Evolutionary conservation across 257 asterid species (phyloP).

Genomic region (Coffea eugenioides): DNA sequence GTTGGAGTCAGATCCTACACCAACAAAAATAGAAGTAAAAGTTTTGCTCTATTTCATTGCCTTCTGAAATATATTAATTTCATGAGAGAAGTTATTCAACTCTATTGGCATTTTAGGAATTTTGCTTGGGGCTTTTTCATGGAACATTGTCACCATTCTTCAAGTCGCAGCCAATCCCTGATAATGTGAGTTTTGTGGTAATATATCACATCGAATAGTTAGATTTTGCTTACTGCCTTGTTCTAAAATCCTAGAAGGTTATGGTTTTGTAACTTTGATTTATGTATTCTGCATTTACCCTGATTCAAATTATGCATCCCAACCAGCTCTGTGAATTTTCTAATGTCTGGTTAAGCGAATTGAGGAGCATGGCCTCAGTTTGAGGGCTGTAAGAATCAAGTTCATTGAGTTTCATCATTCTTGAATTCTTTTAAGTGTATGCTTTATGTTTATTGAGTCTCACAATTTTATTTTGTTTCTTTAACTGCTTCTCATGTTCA

Average conservation of each 20-base stretch:
- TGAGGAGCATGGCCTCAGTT: background rate
- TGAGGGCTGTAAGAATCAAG: background rate
- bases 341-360: background rate
- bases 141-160: conserved; percentile 62
- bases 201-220: background rate
- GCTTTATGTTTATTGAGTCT: background rate
- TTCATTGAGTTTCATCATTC: background rate
- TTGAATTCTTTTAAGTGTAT: background rate
- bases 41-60: conserved; percentile 19
- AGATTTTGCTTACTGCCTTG: background rate
- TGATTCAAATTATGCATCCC: background rate
- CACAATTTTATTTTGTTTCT: background rate
- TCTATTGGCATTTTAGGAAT: conserved; percentile 54
- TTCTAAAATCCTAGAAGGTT: background rate
- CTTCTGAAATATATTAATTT: conserved; percentile 12
- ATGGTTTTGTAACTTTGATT: background rate
- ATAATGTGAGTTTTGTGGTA: conserved; percentile 55
- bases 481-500: background rate
- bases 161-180: conserved; percentile 79
- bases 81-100: conserved; percentile 4
- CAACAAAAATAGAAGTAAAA: conserved; percentile 62
- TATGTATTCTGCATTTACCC: background rate
- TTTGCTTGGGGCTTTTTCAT: conserved; percentile 55
- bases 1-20: conserved; percentile 57
- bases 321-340: background rate